Evolutionary conservation across 1,139 yeast genomes (phyloP).

Genomic region (Saccharomyces hybrid): DNA sequence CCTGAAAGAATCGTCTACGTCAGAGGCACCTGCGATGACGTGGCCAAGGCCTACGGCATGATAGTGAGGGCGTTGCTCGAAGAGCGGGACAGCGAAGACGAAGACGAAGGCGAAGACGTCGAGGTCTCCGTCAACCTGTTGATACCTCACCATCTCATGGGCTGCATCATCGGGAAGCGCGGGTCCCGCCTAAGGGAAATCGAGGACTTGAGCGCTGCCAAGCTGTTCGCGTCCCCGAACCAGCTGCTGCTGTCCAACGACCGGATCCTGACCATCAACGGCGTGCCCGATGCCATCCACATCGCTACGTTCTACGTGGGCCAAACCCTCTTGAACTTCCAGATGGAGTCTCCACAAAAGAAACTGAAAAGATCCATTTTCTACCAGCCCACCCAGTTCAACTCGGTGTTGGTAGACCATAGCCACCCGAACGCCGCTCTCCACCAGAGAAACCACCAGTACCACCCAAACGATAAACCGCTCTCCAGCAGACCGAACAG

Average conservation of each 20-base stretch:
- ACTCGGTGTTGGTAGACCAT: constrained; percentile 18
- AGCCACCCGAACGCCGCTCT: constrained; percentile 11
- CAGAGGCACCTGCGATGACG: constrained; percentile 70
- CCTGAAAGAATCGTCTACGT: constrained; percentile 74
- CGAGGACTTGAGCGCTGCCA: constrained; percentile 77
- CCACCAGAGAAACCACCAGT: constrained; percentile 22
- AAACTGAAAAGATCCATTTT: constrained; percentile 47
- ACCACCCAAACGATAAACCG: constrained; percentile 21
- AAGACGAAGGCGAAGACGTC: constrained; percentile 40
- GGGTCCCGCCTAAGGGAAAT: constrained; percentile 74
- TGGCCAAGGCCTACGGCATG: constrained; percentile 76
- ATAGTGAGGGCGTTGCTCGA: constrained; percentile 65
- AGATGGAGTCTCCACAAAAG: constrained; percentile 35
- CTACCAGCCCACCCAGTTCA: constrained; percentile 50
- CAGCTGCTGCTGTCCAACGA: constrained; percentile 76
- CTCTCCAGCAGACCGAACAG: constrained; percentile 12
- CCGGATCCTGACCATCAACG: constrained; percentile 60
- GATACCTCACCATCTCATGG: constrained; percentile 76
- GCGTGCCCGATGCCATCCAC: constrained; percentile 83
- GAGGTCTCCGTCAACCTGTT: constrained; percentile 45
- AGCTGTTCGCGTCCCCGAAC: constrained; percentile 66
- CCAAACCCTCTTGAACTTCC: constrained; percentile 56
- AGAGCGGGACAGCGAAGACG: constrained; percentile 32
- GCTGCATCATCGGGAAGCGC: constrained; percentile 72
- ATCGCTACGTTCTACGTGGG: constrained; percentile 73